These are phyloP conservation scores for Candida easanensis DNA, from an alignment of 805 yeast genomes.

Conservation along the genomic window DNA sequence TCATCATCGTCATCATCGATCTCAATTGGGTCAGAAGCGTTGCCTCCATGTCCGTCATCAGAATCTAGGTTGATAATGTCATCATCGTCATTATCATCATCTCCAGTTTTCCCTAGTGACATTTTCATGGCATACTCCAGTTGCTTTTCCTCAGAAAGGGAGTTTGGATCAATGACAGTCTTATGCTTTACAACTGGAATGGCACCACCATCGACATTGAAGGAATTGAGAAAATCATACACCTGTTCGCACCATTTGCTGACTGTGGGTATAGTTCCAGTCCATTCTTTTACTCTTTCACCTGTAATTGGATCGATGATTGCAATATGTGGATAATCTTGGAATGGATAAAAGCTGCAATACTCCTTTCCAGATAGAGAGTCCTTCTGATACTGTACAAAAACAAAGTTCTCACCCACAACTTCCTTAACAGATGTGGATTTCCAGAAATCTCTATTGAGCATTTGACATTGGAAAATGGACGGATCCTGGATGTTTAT, in stretches of 20 bases:
- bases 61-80: conserved; percentile 5
- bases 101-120: conserved; percentile 42
- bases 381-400: conserved; percentile 81
- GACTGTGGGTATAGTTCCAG: conserved; percentile 53
- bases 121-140: conserved; percentile 70
- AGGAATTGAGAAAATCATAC: conserved; percentile 61
- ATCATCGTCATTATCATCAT: neutral
- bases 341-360: conserved; percentile 66
- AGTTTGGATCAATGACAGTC: conserved; percentile 56
- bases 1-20: conserved; percentile 23
- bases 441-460: conserved; percentile 94
- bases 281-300: conserved; percentile 79
- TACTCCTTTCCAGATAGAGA: conserved; percentile 73
- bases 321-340: conserved; percentile 81
- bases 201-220: conserved; percentile 60
- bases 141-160: conserved; percentile 81
- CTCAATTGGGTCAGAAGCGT: conserved; percentile 22
- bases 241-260: conserved; percentile 65
- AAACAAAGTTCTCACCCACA: conserved; percentile 68
- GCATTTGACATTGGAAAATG: conserved; percentile 83
- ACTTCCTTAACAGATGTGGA: conserved; percentile 57
- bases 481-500: conserved; percentile 84
- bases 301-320: conserved; percentile 95
- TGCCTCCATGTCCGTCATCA: conserved; percentile 25
- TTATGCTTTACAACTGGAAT: conserved; percentile 69